Conservation (phyloP, 2,329 filamentous ascomycete species). For the Hypoxylon sp. region DNA sequence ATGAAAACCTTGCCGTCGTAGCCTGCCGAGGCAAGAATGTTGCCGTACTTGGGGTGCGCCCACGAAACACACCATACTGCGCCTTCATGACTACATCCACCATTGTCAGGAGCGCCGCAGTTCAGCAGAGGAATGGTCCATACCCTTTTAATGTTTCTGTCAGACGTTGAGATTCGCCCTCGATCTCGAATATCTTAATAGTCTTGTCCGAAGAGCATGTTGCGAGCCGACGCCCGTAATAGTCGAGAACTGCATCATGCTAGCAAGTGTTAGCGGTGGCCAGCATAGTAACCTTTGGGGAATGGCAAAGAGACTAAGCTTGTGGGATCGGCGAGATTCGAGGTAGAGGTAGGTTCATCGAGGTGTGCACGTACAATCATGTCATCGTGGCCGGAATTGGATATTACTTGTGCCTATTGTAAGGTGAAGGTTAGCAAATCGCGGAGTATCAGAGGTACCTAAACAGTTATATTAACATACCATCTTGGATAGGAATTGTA, state of each 20-base stretch:
- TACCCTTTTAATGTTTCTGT: constrained; percentile 96
- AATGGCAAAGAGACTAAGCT: neutral
- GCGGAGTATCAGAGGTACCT: neutral
- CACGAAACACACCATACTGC: constrained; percentile 98
- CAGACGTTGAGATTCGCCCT: constrained; percentile 89
- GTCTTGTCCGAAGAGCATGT: constrained; percentile 98
- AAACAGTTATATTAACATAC: constrained; percentile 35
- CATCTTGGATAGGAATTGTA: constrained; percentile 41
- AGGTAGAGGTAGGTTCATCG: constrained; percentile 9
- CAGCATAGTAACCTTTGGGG: constrained; percentile 22
- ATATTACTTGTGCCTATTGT: constrained; percentile 75
- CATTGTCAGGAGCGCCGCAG: constrained; percentile 38
- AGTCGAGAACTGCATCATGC: constrained; percentile 99
- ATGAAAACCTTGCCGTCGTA: constrained; percentile 99
- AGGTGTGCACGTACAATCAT: constrained; percentile 87
- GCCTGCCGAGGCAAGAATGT: constrained; percentile 93
- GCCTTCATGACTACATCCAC: constrained; percentile 81
- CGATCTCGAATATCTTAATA: constrained; percentile 99
- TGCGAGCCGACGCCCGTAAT: constrained; percentile 95
- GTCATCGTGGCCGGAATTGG: constrained; percentile 93
- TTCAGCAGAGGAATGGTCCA: constrained; percentile 45
- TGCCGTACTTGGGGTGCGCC: constrained; percentile 98
- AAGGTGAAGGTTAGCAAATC: constrained; percentile 37
- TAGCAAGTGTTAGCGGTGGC: constrained; percentile 54
- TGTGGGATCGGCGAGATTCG: constrained; percentile 2